phyloP scores from a whole-genome alignment of 179 eudicot genomes.

The Heliamphora pulchella region DNA sequence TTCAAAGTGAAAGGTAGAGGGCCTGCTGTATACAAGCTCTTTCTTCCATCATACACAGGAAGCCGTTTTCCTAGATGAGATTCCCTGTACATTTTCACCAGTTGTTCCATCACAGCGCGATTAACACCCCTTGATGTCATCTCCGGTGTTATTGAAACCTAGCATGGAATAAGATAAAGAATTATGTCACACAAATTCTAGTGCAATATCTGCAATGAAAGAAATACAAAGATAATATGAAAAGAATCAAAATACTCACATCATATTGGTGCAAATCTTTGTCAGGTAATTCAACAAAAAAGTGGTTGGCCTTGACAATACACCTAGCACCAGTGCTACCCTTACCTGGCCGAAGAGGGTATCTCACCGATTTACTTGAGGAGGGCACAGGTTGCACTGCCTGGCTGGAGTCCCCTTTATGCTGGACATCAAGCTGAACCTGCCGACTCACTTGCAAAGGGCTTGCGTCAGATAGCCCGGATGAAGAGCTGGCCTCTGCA shows the following conservation, averaged over 20 bases:
- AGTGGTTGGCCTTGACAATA: slow-evolving; percentile 87
- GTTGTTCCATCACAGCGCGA: slow-evolving; percentile 78
- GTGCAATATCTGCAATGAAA: background rate
- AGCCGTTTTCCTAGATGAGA: slow-evolving; percentile 87
- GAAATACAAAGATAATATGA: background rate
- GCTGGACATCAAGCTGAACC: slow-evolving; percentile 39
- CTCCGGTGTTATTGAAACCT: slow-evolving; percentile 87
- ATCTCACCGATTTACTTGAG: slow-evolving; percentile 75
- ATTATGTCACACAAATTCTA: background rate
- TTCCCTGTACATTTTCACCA: slow-evolving; percentile 61
- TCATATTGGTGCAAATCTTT: slow-evolving; percentile 93
- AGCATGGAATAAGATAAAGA: slow-evolving; percentile 6
- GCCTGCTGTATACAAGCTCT: slow-evolving; percentile 95
- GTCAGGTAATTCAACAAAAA: slow-evolving; percentile 78
- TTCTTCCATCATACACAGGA: slow-evolving; percentile 97
- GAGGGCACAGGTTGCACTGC: slow-evolving; percentile 54
- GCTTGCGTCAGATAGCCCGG: slow-evolving; percentile 30
- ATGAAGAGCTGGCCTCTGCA: slow-evolving; percentile 36
- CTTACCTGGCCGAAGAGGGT: slow-evolving; percentile 83
- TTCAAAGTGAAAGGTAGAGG: slow-evolving; percentile 71
- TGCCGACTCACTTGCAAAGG: slow-evolving; percentile 37
- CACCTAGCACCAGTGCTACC: slow-evolving; percentile 61
- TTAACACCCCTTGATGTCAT: slow-evolving; percentile 83
- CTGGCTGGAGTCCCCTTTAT: slow-evolving; percentile 47
- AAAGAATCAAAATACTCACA: slow-evolving; percentile 32